A percentile compares a stretch with the other conserved stretches of the same genome.
Evolutionary conservation across 192 early-diverging fungal species (phyloP).

Genomic region (Coemansia sp.): DNA sequence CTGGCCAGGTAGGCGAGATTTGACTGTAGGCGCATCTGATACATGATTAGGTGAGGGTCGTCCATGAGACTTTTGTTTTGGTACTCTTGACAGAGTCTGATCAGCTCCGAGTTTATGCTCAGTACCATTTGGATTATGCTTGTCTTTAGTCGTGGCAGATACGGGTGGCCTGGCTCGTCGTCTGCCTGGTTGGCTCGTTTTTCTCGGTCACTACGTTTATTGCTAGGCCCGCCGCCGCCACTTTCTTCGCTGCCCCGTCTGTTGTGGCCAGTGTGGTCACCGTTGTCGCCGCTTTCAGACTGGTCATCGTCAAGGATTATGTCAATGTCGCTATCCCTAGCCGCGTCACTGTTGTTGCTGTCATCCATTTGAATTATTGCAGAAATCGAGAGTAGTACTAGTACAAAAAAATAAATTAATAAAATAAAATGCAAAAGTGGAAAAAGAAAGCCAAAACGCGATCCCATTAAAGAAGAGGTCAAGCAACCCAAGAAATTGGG

Average conservation of each 20-base stretch:
- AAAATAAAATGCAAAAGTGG: background rate
- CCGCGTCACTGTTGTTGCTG: slow-evolving; percentile 28
- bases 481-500: background rate
- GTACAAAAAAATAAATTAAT: slow-evolving; percentile 3
- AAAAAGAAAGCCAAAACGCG: background rate
- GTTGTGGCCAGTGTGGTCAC: background rate
- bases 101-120: slow-evolving; percentile 64
- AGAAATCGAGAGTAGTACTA: background rate
- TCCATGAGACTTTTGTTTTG: slow-evolving; percentile 65
- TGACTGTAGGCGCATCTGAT: slow-evolving; percentile 65
- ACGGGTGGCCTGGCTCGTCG: slow-evolving; percentile 41
- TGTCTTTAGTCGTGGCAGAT: slow-evolving; percentile 54
- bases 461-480: background rate
- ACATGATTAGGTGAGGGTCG: slow-evolving; percentile 60
- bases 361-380: slow-evolving; percentile 10
- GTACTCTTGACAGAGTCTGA: slow-evolving; percentile 62
- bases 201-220: background rate
- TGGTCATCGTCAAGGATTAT: slow-evolving; percentile 51
- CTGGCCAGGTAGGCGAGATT: slow-evolving; percentile 68
- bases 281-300: slow-evolving; percentile 28
- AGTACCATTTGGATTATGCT: slow-evolving; percentile 61
- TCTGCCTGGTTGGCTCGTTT: slow-evolving; percentile 20
- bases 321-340: slow-evolving; percentile 48
- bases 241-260: slow-evolving; percentile 16
- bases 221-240: background rate